Percentiles rank a stretch among this genome's conserved stretches.
Evolutionary conservation across 345 rosid species (phyloP).

Genomic region (Ceriops decandra): DNA sequence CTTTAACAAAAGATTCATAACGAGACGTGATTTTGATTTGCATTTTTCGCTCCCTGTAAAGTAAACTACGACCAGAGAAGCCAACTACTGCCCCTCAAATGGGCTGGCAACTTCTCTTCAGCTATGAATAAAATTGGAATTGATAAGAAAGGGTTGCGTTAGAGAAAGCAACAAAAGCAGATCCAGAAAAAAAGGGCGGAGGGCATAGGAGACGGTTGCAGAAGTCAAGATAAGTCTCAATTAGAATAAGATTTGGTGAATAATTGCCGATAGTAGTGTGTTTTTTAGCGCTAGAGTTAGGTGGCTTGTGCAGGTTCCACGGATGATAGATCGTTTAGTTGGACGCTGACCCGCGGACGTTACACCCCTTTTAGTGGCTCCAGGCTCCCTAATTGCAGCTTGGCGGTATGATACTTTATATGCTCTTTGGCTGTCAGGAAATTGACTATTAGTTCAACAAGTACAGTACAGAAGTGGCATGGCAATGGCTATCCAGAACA

Average conservation of each 20-base stretch:
- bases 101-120: neutral
- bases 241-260: conserved; percentile 9
- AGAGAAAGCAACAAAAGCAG: conserved; percentile 9
- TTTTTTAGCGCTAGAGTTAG: neutral
- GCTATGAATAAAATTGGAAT: neutral
- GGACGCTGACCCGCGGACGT: neutral
- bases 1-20: too few species aligned
- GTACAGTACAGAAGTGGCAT: too few species aligned
- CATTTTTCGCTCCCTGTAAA: neutral
- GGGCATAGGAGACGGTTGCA: neutral
- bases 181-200: neutral
- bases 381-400: neutral
- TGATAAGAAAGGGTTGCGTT: neutral
- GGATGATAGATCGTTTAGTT: neutral
- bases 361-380: neutral
- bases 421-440: too few species aligned
- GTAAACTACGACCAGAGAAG: conserved; percentile 11
- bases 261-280: conserved; percentile 4
- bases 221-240: conserved; percentile 7
- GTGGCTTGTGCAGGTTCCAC: neutral
- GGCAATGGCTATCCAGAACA: too few species aligned
- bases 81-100: conserved; percentile 2
- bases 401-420: too few species aligned
- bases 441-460: too few species aligned
- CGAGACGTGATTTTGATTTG: neutral